Base-by-base conservation (phyloP, 2,329 filamentous ascomycete genomes). In the Colletotrichum sp. region DNA sequence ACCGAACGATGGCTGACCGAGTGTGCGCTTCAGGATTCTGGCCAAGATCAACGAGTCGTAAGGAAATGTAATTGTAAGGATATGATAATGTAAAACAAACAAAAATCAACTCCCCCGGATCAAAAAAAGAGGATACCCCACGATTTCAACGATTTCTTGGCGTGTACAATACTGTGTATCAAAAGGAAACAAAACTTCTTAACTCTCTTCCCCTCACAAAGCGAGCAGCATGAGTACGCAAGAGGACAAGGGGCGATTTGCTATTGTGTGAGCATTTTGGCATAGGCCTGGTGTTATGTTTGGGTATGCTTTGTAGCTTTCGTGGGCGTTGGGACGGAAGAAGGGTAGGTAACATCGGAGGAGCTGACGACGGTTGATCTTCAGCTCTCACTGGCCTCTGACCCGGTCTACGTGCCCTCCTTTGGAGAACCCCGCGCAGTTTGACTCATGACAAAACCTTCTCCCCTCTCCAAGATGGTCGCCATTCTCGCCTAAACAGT, bases 21-120 rank as follows among this genome's bases (percentile, higher is more conserved):
- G 69, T 32, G 5, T 8, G 26, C 8, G 13, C 16, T 8, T 30
- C 82, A 98, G 96, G 87, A 95, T 99, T 81, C 93, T 99, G 77
- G 97, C 97, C 86, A 99, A 99, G 94, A 98, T 99, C 92, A 98
- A 95, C 89, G 96, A 99, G 91, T 98, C 65, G 24, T 69, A 57
- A 62, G 24, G 21, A 52, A 52, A 49, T 32, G 28, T 32, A 30
- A 21, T 32, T 62, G 26, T 30, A 62, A 32, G 59, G n/a, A 62
- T 30, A 62, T 21, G 30, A 62, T 13, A 62, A 62, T 59, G 55
- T 59, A 59, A 59, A 24, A 57, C 24, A 26, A 28, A 59, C 16
- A 16, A 26, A 59, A 59, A 59, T 24, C 21, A 59, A 26, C 55
- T 28, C 13, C 1, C 55, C 55, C 26, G 44, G 44, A 52, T 62